Percentiles rank a stretch among this genome's conserved stretches.
Conservation (phyloP, 805 yeast species). For the Cyberlindnera nakhonratchasimensis region DNA sequence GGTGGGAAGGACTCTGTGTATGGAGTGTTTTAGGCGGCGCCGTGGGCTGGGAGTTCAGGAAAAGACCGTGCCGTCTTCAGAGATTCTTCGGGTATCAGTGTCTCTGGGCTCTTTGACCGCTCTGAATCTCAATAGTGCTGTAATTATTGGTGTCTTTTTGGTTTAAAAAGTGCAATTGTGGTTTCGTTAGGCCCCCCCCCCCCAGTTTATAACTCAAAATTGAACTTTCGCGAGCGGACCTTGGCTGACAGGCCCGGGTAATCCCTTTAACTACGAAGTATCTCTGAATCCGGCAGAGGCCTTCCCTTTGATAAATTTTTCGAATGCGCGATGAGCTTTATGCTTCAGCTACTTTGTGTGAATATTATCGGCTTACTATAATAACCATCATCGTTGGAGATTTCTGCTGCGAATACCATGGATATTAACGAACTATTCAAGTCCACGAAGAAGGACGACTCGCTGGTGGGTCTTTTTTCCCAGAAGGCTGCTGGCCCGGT, state of each 20-base stretch:
- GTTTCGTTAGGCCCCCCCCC: neutral
- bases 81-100: neutral
- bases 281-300: slow-evolving; percentile 6
- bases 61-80: too few relatives aligned
- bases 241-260: slow-evolving; percentile 10
- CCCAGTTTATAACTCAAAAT: slow-evolving; percentile 5
- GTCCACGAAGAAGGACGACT: slow-evolving; percentile 30
- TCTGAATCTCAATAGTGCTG: neutral
- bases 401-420: slow-evolving; percentile 19
- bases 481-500: slow-evolving; percentile 46
- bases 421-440: slow-evolving; percentile 33
- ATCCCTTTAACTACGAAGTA: slow-evolving; percentile 1
- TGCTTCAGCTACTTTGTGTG: too few relatives aligned
- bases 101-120: neutral
- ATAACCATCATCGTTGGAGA: too few relatives aligned
- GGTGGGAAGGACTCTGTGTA: neutral
- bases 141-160: neutral
- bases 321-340: slow-evolving; percentile 20
- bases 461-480: slow-evolving; percentile 35
- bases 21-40: neutral
- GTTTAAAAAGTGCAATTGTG: too few relatives aligned
- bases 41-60: too few relatives aligned
- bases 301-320: slow-evolving; percentile 12
- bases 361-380: too few relatives aligned
- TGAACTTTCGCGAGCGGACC: slow-evolving; percentile 2